phyloP scores from a whole-genome alignment of 1,284 basidiomycete genomes.

The Leucoagaricus sp. region DNA sequence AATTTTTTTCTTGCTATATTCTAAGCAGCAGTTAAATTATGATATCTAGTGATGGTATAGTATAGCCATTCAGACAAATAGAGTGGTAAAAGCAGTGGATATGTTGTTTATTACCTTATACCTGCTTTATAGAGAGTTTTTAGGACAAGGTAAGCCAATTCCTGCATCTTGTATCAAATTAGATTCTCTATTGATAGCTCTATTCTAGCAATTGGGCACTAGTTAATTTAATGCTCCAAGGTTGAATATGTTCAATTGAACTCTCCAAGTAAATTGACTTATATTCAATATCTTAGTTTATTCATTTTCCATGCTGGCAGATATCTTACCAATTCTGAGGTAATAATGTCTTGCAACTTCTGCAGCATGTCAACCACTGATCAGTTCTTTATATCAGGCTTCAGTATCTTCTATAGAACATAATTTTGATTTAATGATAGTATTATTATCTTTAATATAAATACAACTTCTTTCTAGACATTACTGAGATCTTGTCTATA shows the following conservation, averaged over 20 bases:
- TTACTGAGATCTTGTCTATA: background rate
- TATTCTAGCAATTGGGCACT: constrained; percentile 42
- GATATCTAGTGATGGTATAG: constrained; percentile 56
- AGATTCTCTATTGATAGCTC: background rate
- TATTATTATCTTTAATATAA: constrained; percentile 49
- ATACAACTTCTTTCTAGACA: constrained; percentile 25
- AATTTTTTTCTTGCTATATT: constrained; percentile 1
- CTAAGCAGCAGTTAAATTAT: too few relatives aligned
- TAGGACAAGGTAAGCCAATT: constrained; percentile 45
- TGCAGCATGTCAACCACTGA: constrained; percentile 50
- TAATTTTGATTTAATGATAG: constrained; percentile 48
- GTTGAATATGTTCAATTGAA: constrained; percentile 53
- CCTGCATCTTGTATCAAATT: background rate
- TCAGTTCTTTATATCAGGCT: constrained; percentile 38
- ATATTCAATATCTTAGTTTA: constrained; percentile 51
- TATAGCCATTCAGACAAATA: constrained; percentile 64
- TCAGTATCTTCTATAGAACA: constrained; percentile 58
- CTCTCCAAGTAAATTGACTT: constrained; percentile 64
- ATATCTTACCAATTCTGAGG: constrained; percentile 62
- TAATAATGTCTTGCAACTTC: constrained; percentile 54
- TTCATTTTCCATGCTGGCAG: constrained; percentile 60
- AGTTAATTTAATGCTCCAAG: constrained; percentile 54
- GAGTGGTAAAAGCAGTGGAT: constrained; percentile 88
- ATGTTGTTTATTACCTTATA: constrained; percentile 80
- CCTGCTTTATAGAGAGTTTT: constrained; percentile 62